Evolutionary conservation across 2,329 filamentous ascomycete genomes (phyloP), one percentile per base, ranked within the genome.

Genomic region (Chrysosporium keratinophilum): DNA sequence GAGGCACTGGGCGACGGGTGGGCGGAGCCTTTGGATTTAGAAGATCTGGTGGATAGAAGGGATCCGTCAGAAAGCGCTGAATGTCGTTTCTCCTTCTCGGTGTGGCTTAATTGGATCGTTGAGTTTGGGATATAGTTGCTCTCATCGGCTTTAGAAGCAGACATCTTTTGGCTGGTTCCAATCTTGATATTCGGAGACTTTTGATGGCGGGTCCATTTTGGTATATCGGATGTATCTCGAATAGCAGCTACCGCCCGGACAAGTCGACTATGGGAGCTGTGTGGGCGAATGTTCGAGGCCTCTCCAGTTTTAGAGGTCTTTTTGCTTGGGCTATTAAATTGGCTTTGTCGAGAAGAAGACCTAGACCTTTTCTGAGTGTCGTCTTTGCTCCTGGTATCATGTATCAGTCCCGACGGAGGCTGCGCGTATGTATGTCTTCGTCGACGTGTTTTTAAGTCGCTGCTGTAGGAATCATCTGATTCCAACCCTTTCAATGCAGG

Each of bases 351-450:
- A 5, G 44, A 33, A 34, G 28, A 11, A 31, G 48, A 50, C 41
- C 14, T 31, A n/a, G 43, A 14, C 9, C 33, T 39, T 55, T n/a
- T 37, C 17, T 12, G 51, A 34, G 31, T 7, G 19, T 31, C 50
- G 37, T 3, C 54, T 50, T 48, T 37, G 51, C 2, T n/a, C n/a
- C 48, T 20, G 33, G 20, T 14, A 61, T 4, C 63, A 58, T 6
- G 39, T 6, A 44, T 20, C n/a, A 37, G 9, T n/a, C 6, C 37
- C 23, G 65, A 65, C 3, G 68, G 67, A n/a, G 63, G 61, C 15
- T 69, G 68, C 23, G 69, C 69, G 50, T 71, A 70, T 12, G 70
- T 72, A 59, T 72, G 70, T 51, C 70, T 63, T 56, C 70, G 65
- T 53, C 54, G 57, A 15, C 63, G 65, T 49, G 35, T 28, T 41